A percentile compares a stretch with the other conserved stretches of the same genome.
Conservation (phyloP, 495 filamentous ascomycete species). For the Poronia punctata region DNA sequence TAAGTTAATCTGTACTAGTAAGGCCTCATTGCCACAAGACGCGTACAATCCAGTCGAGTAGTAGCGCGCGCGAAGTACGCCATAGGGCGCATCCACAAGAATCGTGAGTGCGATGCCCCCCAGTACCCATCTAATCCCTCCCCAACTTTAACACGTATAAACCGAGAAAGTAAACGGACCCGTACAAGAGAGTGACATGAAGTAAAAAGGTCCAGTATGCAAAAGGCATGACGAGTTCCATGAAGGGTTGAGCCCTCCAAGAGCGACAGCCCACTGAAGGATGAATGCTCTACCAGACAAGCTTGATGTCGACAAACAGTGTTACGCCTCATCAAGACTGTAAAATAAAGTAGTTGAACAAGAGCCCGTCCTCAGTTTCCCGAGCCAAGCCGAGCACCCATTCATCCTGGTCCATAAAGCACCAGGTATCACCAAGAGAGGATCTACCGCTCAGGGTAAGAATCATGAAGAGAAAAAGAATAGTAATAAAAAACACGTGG, state of each 20-base stretch:
- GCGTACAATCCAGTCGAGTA: constrained; percentile 13
- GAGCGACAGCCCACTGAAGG: constrained; percentile 14
- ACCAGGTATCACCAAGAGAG: constrained; percentile 19
- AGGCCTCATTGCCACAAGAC: constrained; percentile 9
- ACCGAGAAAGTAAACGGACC: constrained; percentile 13
- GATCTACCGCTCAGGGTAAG: constrained; percentile 24
- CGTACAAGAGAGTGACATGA: constrained; percentile 24
- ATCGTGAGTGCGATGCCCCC: constrained; percentile 28
- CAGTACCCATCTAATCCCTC: constrained; percentile 19
- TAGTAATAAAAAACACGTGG: no score
- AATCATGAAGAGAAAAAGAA: constrained; percentile 28
- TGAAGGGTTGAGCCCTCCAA: no score
- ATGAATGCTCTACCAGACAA: constrained; percentile 7
- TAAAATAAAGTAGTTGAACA: constrained; percentile 21
- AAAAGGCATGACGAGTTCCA: no score
- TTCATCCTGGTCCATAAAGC: constrained; percentile 21
- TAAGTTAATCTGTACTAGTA: constrained; percentile 12
- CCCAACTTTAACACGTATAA: constrained; percentile 13
- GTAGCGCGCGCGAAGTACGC: constrained; percentile 15
- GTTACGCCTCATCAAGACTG: constrained; percentile 15
- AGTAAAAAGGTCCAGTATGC: constrained; percentile 22
- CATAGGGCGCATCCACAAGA: constrained; percentile 22
- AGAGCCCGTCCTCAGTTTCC: constrained; percentile 20
- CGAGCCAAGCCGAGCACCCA: constrained; percentile 13
- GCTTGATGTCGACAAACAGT: no score